Evolutionary conservation across 2,329 filamentous ascomycete genomes (phyloP).

Genomic region (Trichoderma pleuroti): DNA sequence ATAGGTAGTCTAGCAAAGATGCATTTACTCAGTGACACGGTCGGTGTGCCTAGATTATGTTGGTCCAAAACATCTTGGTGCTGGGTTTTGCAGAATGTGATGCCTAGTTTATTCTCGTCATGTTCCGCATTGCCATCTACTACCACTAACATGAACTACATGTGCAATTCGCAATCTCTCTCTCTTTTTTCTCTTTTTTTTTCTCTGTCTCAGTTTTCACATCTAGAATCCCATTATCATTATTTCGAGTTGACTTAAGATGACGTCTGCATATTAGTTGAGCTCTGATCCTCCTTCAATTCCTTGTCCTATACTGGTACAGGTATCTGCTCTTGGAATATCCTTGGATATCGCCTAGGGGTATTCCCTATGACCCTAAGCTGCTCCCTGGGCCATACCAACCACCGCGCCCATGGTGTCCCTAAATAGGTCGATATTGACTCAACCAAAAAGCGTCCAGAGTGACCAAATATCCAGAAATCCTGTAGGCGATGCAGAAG

Average conservation of each 20-base stretch:
- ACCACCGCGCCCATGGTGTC: neutral
- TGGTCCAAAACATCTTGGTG: neutral
- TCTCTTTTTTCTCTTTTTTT: no score
- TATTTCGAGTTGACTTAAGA: neutral
- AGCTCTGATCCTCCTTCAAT: neutral
- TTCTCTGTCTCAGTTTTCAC: no score
- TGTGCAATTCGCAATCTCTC: no score
- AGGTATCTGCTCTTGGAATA: neutral
- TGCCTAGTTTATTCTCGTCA: neutral
- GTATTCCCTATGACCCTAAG: neutral
- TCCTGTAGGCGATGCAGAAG: constrained; percentile 36
- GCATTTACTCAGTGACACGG: neutral
- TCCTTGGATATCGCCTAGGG: neutral
- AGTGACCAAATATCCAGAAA: constrained; percentile 34
- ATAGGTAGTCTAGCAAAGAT: neutral
- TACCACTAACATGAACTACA: neutral
- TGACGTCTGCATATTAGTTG: neutral
- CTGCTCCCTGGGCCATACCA: constrained; percentile 4
- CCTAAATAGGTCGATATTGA: constrained; percentile 7
- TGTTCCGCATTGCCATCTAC: neutral
- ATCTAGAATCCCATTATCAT: neutral
- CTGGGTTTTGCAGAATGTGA: neutral
- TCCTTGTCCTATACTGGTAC: neutral
- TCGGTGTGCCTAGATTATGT: neutral
- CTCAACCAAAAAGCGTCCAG: constrained; percentile 8